Conservation (phyloP, 768 basidiomycete species). For the Cyathus striatus region DNA sequence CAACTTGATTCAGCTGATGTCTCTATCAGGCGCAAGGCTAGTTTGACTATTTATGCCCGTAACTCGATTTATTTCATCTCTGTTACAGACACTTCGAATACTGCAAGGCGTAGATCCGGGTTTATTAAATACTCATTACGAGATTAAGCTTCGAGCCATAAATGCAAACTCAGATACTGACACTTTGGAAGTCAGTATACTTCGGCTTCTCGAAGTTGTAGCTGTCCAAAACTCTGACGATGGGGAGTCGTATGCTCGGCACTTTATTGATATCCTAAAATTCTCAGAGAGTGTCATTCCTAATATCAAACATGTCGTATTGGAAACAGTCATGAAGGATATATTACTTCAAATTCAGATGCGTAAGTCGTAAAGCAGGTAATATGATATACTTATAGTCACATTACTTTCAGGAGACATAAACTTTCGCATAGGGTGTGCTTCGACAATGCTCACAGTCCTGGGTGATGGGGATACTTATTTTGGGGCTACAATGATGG, state of each 20-base stretch:
- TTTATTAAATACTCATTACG: conserved; percentile 54
- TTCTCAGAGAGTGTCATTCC: conserved; percentile 25
- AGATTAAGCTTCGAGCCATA: conserved; percentile 33
- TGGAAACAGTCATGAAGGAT: conserved; percentile 54
- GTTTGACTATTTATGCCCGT: not conserved
- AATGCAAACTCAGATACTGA: conserved; percentile 22
- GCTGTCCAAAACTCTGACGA: conserved; percentile 41
- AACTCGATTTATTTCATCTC: not conserved
- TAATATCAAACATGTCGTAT: conserved; percentile 30
- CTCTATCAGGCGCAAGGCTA: conserved; percentile 56
- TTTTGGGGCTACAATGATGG: conserved; percentile 54
- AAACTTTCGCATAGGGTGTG: conserved; percentile 36
- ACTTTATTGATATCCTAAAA: conserved; percentile 37
- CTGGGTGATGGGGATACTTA: conserved; percentile 30
- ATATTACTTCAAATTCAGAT: conserved; percentile 45
- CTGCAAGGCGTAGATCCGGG: conserved; percentile 51
- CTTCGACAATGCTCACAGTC: conserved; percentile 39
- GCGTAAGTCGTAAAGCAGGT: conserved; percentile 28
- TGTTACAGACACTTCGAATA: conserved; percentile 54
- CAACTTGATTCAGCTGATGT: conserved; percentile 57
- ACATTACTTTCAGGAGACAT: conserved; percentile 25
- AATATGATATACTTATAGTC: conserved; percentile 3
- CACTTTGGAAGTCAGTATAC: conserved; percentile 33
- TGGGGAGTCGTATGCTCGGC: conserved; percentile 53
- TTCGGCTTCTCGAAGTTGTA: conserved; percentile 51